These are phyloP conservation scores for Tricholoma terreum DNA, from an alignment of 768 basidiomycete species.

Conservation along the genomic window DNA sequence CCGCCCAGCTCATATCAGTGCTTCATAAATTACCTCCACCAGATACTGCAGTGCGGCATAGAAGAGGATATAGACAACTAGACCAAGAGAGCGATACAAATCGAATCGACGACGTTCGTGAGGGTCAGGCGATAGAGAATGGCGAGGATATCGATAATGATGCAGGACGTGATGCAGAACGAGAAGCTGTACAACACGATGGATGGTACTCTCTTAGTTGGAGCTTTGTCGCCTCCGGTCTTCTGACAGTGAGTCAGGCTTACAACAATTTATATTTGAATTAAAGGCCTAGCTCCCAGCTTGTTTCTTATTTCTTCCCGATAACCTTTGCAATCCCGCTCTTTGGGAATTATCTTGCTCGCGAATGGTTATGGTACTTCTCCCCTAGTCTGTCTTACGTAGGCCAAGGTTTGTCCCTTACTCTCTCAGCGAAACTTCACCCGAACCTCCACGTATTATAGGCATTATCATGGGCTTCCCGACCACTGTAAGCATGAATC, in stretches of 20 bases:
- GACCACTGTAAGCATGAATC: constrained; percentile 89
- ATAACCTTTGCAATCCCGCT: constrained; percentile 83
- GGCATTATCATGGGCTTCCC: constrained; percentile 98
- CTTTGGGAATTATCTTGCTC: constrained; percentile 80
- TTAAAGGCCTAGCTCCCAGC: constrained; percentile 38
- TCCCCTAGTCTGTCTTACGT: constrained; percentile 90
- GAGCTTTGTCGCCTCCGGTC: constrained; percentile 76
- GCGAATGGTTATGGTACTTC: constrained; percentile 91
- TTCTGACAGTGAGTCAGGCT: constrained; percentile 62
- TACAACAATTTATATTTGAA: not conserved
- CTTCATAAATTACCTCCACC: constrained; percentile 76
- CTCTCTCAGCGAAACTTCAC: not conserved
- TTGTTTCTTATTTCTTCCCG: constrained; percentile 87
- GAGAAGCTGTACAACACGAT: constrained; percentile 52
- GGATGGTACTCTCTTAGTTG: constrained; percentile 77
- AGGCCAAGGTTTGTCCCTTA: constrained; percentile 67
- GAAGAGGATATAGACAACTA: constrained; percentile 53
- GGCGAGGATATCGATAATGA: constrained; percentile 25
- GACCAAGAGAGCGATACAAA: constrained; percentile 32
- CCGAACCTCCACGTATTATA: constrained; percentile 18
- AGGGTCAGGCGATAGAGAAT: constrained; percentile 15
- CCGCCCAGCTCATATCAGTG: constrained; percentile 91
- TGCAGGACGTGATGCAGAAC: constrained; percentile 22
- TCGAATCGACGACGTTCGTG: constrained; percentile 12
- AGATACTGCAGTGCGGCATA: constrained; percentile 49